Evolutionary conservation across 2,329 filamentous ascomycete species (phyloP).

Genomic region (Epichloe gansuensis): DNA sequence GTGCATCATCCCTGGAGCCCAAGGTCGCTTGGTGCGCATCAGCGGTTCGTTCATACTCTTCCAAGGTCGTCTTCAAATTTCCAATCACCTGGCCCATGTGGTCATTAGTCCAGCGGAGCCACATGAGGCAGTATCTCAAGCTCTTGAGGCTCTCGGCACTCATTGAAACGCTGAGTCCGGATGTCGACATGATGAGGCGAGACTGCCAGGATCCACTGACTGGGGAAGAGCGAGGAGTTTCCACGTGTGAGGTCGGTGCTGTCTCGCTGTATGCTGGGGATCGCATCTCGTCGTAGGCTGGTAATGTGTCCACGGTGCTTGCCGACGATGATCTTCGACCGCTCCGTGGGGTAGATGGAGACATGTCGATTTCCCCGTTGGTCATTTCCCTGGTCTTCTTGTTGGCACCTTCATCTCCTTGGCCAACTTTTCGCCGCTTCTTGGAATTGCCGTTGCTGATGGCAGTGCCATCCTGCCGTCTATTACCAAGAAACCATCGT

Average conservation of each 20-base stretch:
- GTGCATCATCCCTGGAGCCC: background rate
- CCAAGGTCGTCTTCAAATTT: conserved; percentile 60
- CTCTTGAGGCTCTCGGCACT: conserved; percentile 76
- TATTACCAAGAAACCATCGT: conserved; percentile 63
- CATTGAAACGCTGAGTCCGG: conserved; percentile 81
- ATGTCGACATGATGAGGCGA: conserved; percentile 78
- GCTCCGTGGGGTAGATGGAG: conserved; percentile 15
- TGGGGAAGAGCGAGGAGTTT: conserved; percentile 15
- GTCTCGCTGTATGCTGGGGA: conserved; percentile 64
- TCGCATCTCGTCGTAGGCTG: conserved; percentile 68
- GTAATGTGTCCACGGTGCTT: conserved; percentile 61
- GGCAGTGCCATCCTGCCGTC: conserved; percentile 33
- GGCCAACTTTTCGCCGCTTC: conserved; percentile 46
- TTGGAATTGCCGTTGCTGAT: conserved; percentile 35
- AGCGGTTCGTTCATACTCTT: conserved; percentile 56
- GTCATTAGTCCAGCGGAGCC: conserved; percentile 69
- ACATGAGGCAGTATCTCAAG: conserved; percentile 70
- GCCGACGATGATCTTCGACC: conserved; percentile 48
- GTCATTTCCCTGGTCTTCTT: conserved; percentile 7
- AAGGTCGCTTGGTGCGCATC: conserved; percentile 7
- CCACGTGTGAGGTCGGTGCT: conserved; percentile 18
- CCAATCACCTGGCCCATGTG: conserved; percentile 66
- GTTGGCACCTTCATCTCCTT: conserved; percentile 19
- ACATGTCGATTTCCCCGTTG: conserved; percentile 12
- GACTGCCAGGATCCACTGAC: conserved; percentile 53